A percentile compares a stretch with the other conserved stretches of the same genome.
Conservation (phyloP, 108 stramenopile genomes). For the Nitzschia sp. region DNA sequence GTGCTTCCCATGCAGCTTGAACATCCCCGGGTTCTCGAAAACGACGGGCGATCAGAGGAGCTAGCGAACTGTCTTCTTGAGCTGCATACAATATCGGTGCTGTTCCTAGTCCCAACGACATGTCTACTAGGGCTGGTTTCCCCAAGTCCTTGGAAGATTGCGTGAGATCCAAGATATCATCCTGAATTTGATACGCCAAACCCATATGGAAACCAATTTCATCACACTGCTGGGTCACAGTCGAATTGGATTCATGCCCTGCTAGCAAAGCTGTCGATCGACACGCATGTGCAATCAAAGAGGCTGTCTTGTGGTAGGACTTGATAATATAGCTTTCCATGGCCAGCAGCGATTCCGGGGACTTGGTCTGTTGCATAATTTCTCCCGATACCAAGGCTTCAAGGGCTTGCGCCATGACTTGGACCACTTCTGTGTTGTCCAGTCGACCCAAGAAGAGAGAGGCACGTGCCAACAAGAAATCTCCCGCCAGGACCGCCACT, state of each 20-base stretch:
- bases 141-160: slow-evolving; percentile 85
- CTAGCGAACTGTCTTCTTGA: slow-evolving; percentile 73
- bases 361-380: slow-evolving; percentile 94
- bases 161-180: slow-evolving; percentile 95
- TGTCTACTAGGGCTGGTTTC: slow-evolving; percentile 79
- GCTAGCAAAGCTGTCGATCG: slow-evolving; percentile 88
- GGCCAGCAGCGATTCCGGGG: slow-evolving; percentile 81
- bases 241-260: slow-evolving; percentile 83
- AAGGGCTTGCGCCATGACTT: slow-evolving; percentile 96
- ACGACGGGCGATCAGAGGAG: slow-evolving; percentile 86
- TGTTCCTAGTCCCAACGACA: slow-evolving; percentile 93
- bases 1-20: slow-evolving; percentile 75
- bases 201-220: slow-evolving; percentile 97
- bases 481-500: slow-evolving; percentile 97
- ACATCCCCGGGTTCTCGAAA: slow-evolving; percentile 94
- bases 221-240: slow-evolving; percentile 89
- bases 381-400: slow-evolving; percentile 94
- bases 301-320: slow-evolving; percentile 98
- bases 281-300: slow-evolving; percentile 91
- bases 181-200: slow-evolving; percentile 95
- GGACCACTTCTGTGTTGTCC: slow-evolving; percentile 92
- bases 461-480: slow-evolving; percentile 92
- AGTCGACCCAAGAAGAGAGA: slow-evolving; percentile 90
- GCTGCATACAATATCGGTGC: slow-evolving; percentile 95
- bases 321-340: slow-evolving; percentile 91